phyloP scores from a whole-genome alignment of 768 basidiomycete genomes.

The Cystofilobasidium bisporidii region DNA sequence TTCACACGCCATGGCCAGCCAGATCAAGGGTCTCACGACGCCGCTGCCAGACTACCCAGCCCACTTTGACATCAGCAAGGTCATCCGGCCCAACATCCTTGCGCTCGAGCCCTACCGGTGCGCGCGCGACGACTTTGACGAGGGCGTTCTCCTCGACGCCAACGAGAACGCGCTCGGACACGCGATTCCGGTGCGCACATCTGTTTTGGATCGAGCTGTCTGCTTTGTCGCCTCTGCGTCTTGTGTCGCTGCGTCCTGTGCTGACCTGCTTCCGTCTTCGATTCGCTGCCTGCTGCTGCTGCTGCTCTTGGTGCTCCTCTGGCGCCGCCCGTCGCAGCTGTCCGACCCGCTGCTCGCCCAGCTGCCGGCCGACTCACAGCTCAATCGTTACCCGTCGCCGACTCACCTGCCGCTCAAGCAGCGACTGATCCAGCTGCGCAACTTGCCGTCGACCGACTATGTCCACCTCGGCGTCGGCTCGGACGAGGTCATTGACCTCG shows the following conservation, averaged over 20 bases:
- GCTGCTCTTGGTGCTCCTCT: no score
- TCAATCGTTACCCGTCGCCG: conserved; percentile 92
- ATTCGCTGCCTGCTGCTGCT: conserved; percentile 13
- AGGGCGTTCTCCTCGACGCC: conserved; percentile 86
- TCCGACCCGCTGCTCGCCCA: conserved; percentile 28
- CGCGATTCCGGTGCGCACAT: conserved; percentile 48
- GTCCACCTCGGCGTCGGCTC: conserved; percentile 94
- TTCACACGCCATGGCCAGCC: no score
- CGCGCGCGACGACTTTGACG: conserved; percentile 79
- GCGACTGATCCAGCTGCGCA: conserved; percentile 62
- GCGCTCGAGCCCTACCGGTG: conserved; percentile 85
- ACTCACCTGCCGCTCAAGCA: conserved; percentile 69
- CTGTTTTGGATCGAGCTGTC: not conserved
- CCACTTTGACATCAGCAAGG: conserved; percentile 74
- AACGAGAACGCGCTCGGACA: conserved; percentile 95
- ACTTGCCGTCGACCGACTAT: conserved; percentile 52
- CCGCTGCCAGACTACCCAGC: conserved; percentile 40
- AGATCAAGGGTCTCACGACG: conserved; percentile 20
- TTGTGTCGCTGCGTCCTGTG: not conserved
- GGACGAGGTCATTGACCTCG: conserved; percentile 89
- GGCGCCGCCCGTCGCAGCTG: conserved; percentile 12
- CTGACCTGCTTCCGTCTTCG: conserved; percentile 11
- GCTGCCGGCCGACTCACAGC: conserved; percentile 30
- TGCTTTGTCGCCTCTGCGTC: not conserved
- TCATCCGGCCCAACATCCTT: conserved; percentile 90